These are phyloP conservation scores for Sporobolomyces phaffii DNA, from an alignment of 768 basidiomycete species.

Conservation along the genomic window DNA sequence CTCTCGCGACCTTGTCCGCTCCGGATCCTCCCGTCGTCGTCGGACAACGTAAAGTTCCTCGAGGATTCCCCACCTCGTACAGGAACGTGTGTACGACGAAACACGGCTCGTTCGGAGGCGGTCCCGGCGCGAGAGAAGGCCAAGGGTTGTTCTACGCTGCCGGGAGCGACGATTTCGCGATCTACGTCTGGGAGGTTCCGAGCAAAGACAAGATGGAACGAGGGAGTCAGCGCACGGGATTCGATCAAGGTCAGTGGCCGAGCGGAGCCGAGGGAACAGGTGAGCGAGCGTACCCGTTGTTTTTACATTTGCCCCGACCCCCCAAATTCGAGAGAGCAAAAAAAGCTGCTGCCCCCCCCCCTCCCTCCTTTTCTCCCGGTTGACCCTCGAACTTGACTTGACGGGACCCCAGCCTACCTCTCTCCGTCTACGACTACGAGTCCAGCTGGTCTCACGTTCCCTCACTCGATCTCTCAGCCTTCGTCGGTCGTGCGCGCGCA, in stretches of 20 bases:
- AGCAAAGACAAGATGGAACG: constrained; percentile 51
- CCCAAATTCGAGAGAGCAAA: too few species aligned
- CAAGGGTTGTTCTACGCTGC: constrained; percentile 61
- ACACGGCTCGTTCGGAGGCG: constrained; percentile 70
- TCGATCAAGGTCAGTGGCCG: constrained; percentile 45
- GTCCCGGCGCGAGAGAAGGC: constrained; percentile 4
- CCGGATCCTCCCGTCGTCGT: too few species aligned
- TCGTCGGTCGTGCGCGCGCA: constrained; percentile 53
- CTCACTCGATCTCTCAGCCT: constrained; percentile 4
- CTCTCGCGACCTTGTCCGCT: constrained; percentile 51
- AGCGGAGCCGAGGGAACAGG: background rate
- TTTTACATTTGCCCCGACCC: too few species aligned
- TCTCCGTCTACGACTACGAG: background rate
- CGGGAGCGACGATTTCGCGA: constrained; percentile 79
- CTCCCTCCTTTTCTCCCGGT: too few species aligned
- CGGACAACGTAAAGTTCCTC: too few species aligned
- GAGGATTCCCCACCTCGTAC: background rate
- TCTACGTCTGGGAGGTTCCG: constrained; percentile 74
- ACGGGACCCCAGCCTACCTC: background rate
- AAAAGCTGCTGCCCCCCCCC: too few species aligned
- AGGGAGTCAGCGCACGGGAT: constrained; percentile 44
- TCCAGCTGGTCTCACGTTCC: background rate
- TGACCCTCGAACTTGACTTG: constrained; percentile 8
- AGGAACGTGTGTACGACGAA: constrained; percentile 44
- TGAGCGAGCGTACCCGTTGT: too few species aligned